Evolutionary conservation across 495 filamentous ascomycete species (phyloP).

Genomic region (Usnea hakonensis): DNA sequence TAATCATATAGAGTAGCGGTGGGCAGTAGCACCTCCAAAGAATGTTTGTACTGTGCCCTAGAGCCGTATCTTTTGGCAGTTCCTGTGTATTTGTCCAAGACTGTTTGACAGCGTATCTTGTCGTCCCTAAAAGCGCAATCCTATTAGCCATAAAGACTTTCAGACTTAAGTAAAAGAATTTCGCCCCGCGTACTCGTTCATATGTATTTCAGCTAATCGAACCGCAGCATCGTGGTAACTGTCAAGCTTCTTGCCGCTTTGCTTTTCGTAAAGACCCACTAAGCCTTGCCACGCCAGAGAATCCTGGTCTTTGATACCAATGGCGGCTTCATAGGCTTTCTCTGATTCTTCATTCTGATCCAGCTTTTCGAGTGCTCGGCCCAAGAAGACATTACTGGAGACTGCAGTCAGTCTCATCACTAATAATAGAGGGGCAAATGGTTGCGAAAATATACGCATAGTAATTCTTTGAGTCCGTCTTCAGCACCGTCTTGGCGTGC

Average conservation of each 20-base stretch:
- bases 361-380: slow-evolving; percentile 69
- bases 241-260: slow-evolving; percentile 58
- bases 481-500: slow-evolving; percentile 57
- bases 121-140: slow-evolving; percentile 36
- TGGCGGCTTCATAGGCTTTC: slow-evolving; percentile 64
- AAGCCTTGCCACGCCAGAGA: slow-evolving; percentile 82
- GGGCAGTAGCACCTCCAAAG: slow-evolving; percentile 70
- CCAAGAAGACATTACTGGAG: slow-evolving; percentile 60
- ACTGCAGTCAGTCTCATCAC: slow-evolving; percentile 32
- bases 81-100: slow-evolving; percentile 70
- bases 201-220: slow-evolving; percentile 65
- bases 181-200: slow-evolving; percentile 31
- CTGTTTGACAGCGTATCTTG: slow-evolving; percentile 63
- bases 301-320: slow-evolving; percentile 53
- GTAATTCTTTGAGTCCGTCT: slow-evolving; percentile 70
- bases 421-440: slow-evolving; percentile 13
- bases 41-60: slow-evolving; percentile 59
- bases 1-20: slow-evolving; percentile 66
- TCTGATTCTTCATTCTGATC: slow-evolving; percentile 63
- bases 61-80: slow-evolving; percentile 65
- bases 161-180: slow-evolving; percentile 38
- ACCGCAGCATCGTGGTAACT: slow-evolving; percentile 65
- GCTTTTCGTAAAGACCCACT: slow-evolving; percentile 75
- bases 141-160: background rate
- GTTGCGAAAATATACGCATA: slow-evolving; percentile 51